Evolutionary conservation across 163 green algal species (phyloP).

Genomic region (Coccomyxa subellipsoidea): DNA sequence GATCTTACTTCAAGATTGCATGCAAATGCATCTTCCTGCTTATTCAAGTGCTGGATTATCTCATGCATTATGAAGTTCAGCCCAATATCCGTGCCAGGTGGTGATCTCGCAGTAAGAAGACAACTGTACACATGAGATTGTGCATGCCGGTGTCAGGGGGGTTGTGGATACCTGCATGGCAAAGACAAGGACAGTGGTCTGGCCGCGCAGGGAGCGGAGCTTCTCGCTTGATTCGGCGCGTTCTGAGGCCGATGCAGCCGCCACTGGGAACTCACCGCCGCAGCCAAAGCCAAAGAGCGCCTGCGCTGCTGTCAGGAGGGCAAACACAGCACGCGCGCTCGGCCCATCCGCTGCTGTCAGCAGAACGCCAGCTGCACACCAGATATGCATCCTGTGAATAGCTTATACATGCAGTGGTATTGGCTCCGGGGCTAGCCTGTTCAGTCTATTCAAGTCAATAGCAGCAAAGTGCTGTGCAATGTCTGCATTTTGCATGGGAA

Average conservation of each 20-base stretch:
- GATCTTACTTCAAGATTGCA: no score
- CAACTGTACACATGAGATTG: no score
- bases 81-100: no score
- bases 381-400: background rate
- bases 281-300: constrained; percentile 49
- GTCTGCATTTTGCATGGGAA: no score
- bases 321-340: constrained; percentile 22
- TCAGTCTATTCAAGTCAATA: no score
- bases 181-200: constrained; percentile 64
- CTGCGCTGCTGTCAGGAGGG: constrained; percentile 50
- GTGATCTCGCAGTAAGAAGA: no score
- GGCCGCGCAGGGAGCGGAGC: constrained; percentile 50
- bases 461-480: no score
- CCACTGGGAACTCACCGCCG: constrained; percentile 74
- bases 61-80: no score
- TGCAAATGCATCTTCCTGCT: no score
- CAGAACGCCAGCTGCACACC: constrained; percentile 36
- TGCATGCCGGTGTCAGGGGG: no score
- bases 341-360: constrained; percentile 28
- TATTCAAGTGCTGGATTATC: no score
- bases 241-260: constrained; percentile 65
- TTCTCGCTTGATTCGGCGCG: constrained; percentile 43
- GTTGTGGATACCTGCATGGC: constrained; percentile 64
- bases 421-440: no score
- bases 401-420: background rate